Evolutionary conservation across 2,329 filamentous ascomycete genomes (phyloP).

Genomic region (Epichloe coenophiala): DNA sequence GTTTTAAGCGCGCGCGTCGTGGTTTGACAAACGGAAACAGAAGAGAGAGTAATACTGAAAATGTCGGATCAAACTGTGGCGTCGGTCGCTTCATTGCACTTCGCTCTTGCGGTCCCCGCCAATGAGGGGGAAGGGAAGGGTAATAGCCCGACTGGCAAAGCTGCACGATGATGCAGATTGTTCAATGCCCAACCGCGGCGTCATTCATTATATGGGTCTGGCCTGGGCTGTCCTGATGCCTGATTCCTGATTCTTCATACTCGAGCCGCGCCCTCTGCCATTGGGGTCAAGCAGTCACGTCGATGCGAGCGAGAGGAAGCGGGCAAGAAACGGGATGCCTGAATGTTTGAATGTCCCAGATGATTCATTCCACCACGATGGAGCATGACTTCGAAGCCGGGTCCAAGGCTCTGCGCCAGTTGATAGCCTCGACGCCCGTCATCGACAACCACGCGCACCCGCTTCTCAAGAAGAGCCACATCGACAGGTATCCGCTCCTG

Average conservation of each 20-base stretch:
- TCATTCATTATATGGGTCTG: background rate
- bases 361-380: background rate
- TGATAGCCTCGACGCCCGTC: constrained; percentile 44
- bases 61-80: too few relatives aligned
- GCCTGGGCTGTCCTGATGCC: too few relatives aligned
- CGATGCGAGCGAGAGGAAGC: too few relatives aligned
- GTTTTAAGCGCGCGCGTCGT: too few relatives aligned
- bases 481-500: constrained; percentile 34
- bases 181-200: background rate
- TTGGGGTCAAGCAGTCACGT: too few relatives aligned
- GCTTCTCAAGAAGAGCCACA: constrained; percentile 39
- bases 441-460: constrained; percentile 66
- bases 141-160: background rate
- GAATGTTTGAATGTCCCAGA: too few relatives aligned
- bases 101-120: background rate
- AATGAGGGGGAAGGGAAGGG: background rate
- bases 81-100: too few relatives aligned
- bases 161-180: background rate
- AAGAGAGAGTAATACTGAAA: too few relatives aligned
- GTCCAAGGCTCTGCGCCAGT: constrained; percentile 15
- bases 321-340: too few relatives aligned
- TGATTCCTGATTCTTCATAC: too few relatives aligned
- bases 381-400: background rate
- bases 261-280: too few relatives aligned
- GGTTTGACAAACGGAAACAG: too few relatives aligned